phyloP scores from a whole-genome alignment of 179 eudicot genomes.

The Amaranthus tricolor region DNA sequence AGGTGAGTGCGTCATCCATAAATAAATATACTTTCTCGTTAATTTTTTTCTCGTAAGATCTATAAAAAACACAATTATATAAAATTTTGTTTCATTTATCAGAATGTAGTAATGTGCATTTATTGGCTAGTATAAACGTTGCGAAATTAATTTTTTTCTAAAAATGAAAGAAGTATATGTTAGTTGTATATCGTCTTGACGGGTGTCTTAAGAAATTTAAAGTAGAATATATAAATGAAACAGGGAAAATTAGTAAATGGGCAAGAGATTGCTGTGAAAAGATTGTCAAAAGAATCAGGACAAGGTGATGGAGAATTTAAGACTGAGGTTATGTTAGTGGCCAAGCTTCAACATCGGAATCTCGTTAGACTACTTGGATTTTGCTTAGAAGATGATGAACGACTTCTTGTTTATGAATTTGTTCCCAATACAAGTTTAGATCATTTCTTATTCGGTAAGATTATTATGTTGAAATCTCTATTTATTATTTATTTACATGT shows the following conservation, averaged over 20 bases:
- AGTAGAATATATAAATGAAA: too few relatives aligned
- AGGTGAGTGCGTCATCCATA: constrained; percentile 8
- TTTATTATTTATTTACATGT: too few relatives aligned
- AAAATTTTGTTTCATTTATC: too few relatives aligned
- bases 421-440: constrained; percentile 41
- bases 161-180: background rate
- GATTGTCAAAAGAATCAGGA: constrained; percentile 13
- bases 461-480: background rate
- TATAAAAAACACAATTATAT: background rate
- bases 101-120: too few relatives aligned
- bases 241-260: constrained; percentile 30
- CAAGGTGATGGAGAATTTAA: constrained; percentile 30
- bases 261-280: constrained; percentile 44
- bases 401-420: constrained; percentile 40
- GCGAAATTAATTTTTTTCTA: too few relatives aligned
- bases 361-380: constrained; percentile 21
- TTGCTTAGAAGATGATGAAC: constrained; percentile 27
- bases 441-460: constrained; percentile 22
- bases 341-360: constrained; percentile 24
- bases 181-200: background rate
- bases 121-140: too few relatives aligned
- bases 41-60: background rate
- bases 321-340: constrained; percentile 26
- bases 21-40: background rate
- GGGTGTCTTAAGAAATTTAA: too few relatives aligned